These are phyloP conservation scores for Maudiozyma turicensis DNA, from an alignment of 805 yeast species.

Conservation along the genomic window DNA sequence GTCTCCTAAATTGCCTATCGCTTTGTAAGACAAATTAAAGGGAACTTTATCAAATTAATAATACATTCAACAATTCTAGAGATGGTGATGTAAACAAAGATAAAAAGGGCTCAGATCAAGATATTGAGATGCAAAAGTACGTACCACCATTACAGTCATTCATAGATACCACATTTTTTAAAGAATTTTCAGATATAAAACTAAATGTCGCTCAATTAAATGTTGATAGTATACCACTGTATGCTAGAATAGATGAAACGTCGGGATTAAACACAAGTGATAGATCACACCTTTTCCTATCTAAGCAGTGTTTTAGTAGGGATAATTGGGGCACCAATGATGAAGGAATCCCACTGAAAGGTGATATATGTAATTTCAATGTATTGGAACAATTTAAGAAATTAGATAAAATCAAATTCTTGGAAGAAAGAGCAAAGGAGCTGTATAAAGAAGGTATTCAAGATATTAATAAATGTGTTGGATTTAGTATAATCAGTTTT, in stretches of 20 bases:
- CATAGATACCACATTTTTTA: slow-evolving; percentile 82
- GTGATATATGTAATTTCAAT: slow-evolving; percentile 52
- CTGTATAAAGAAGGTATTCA: slow-evolving; percentile 20
- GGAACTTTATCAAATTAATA: no score
- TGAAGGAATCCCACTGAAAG: slow-evolving; percentile 20
- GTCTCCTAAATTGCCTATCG: no score
- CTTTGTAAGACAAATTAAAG: no score
- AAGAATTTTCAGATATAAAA: slow-evolving; percentile 60
- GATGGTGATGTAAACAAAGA: no score
- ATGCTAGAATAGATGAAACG: slow-evolving; percentile 20
- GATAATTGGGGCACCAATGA: slow-evolving; percentile 1
- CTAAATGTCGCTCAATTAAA: slow-evolving; percentile 59
- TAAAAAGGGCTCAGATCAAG: no score
- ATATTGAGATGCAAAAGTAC: slow-evolving; percentile 11
- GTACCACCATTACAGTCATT: slow-evolving; percentile 51
- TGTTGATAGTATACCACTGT: slow-evolving; percentile 20
- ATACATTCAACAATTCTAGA: no score
- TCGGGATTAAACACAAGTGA: slow-evolving; percentile 9
- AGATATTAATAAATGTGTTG: slow-evolving; percentile 20
- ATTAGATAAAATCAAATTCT: slow-evolving; percentile 49
- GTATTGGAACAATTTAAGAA: slow-evolving; percentile 78
- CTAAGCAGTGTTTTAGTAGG: slow-evolving; percentile 29
- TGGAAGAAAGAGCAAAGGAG: slow-evolving; percentile 35
- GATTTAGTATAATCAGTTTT: slow-evolving; percentile 51
- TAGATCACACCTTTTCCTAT: slow-evolving; percentile 16